phyloP scores from a whole-genome alignment of 306 rosid genomes.

The Mucuna pruriens region DNA sequence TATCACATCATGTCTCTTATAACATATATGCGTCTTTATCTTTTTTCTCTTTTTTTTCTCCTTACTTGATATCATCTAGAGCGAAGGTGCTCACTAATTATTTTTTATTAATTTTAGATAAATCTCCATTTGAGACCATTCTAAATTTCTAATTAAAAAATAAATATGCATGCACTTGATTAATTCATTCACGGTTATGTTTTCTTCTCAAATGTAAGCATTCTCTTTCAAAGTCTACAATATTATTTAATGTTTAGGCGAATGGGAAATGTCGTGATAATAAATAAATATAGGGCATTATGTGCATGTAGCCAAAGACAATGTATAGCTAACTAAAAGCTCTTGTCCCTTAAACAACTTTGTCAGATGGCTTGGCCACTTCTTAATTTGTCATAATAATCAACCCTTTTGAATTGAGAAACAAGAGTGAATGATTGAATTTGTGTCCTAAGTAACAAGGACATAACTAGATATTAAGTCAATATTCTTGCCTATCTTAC shows the following conservation, averaged over 20 bases:
- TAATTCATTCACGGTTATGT: background rate
- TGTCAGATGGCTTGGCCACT: background rate
- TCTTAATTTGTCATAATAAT: background rate
- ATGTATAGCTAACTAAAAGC: background rate
- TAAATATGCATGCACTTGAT: background rate
- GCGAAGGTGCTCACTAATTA: no score
- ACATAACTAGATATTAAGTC: conserved; percentile 21
- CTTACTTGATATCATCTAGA: no score
- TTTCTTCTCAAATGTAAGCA: background rate
- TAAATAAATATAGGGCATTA: background rate
- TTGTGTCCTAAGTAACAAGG: conserved; percentile 35
- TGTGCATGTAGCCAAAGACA: background rate
- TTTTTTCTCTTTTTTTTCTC: no score
- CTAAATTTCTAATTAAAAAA: no score
- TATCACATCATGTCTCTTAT: no score
- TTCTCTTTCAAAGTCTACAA: background rate
- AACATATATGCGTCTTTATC: no score
- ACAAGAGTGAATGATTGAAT: background rate
- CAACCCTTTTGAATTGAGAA: background rate
- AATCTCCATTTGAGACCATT: background rate
- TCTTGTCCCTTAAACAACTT: background rate
- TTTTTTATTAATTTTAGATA: no score
- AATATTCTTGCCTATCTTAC: conserved; percentile 30
- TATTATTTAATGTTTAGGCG: background rate
- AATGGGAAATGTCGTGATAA: background rate